Base-by-base conservation (phyloP, 139 green algal genomes). In the Chlorella sorokiniana region DNA sequence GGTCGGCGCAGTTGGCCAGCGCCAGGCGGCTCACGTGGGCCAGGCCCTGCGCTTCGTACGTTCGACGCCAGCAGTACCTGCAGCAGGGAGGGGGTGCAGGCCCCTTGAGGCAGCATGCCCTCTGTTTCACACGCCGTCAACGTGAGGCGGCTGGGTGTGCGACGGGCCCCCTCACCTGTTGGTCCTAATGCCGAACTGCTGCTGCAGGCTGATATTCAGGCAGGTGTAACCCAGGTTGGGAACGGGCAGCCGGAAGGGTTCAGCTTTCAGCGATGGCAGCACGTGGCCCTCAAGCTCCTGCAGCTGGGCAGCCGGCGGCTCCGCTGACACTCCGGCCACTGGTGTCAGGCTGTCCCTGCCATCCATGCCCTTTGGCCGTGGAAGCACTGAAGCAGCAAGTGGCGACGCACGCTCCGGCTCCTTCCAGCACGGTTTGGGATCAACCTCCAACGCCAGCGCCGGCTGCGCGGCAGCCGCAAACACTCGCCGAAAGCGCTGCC, bases 211-310 rank as follows among this genome's bases (percentile, higher is more conserved):
- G 33, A 81, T 85, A 71, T 86, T 90, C 25, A 95, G 87, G 81
- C 91, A 95, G 40, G 91, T 90, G 71, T 95, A 94, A 10, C 91
- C 91, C 52, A 94, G 69, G 69, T 93, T 93, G 23, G 91, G 91
- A 9, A 94, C 70, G 1, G 86, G 72, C 42, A 63, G 69, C 33
- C 72, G 52, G 20, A 68, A 54, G 18, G 44, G 54, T 29, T 16
- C 56, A 22, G 18, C 6, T 29, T 22, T 65, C 23, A 22, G 48
- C 11, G 14, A 59, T 59, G 11, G 56, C 56, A 65, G 56, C 56
- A 31, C 18, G 29, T 29, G 18, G 41, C 7, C 18, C 11, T 41
- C n/a, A 22, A 41, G 31, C 9, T 40, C 33, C 37, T 18, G 23
- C 67, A n/a, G 52, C 51, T 62, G 48, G 62, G 62, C 62, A 42